Conservation (phyloP, 2,329 filamentous ascomycete species). For the Cordyceps tenuipes region DNA sequence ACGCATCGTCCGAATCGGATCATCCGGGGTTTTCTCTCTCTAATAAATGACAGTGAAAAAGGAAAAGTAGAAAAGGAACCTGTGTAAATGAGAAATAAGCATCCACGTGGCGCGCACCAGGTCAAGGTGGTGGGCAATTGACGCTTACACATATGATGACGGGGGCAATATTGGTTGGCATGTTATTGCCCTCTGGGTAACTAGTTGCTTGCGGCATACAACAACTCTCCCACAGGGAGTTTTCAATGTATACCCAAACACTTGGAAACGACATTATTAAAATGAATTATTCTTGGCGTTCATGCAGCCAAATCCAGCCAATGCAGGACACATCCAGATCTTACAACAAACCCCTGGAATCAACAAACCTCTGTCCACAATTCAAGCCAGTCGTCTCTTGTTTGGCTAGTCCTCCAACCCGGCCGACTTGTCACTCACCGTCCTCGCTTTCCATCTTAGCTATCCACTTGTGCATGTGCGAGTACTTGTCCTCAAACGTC, state of each 20-base stretch:
- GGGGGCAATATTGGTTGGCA: no score
- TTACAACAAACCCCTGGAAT: neutral
- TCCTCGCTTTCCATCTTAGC: slow-evolving; percentile 38
- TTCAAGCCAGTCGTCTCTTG: neutral
- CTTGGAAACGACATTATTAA: neutral
- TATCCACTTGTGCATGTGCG: slow-evolving; percentile 52
- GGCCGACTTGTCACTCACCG: slow-evolving; percentile 14
- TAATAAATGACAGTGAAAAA: no score
- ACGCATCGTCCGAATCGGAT: no score
- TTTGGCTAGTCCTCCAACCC: neutral
- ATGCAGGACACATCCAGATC: neutral
- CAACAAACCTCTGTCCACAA: neutral
- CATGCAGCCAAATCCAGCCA: neutral
- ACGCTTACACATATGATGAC: no score
- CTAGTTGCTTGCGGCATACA: no score
- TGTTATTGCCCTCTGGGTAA: neutral
- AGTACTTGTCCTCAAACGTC: slow-evolving; percentile 50
- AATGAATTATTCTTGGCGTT: neutral
- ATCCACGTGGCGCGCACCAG: no score
- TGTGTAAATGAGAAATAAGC: neutral
- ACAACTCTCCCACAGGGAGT: no score
- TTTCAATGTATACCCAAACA: no score
- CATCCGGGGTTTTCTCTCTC: no score
- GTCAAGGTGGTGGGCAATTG: no score
- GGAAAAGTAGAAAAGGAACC: neutral